A percentile compares a stretch with the other conserved stretches of the same genome.
Conservation (phyloP, 176 grass and related monocot species). For the Phragmites australis region DNA sequence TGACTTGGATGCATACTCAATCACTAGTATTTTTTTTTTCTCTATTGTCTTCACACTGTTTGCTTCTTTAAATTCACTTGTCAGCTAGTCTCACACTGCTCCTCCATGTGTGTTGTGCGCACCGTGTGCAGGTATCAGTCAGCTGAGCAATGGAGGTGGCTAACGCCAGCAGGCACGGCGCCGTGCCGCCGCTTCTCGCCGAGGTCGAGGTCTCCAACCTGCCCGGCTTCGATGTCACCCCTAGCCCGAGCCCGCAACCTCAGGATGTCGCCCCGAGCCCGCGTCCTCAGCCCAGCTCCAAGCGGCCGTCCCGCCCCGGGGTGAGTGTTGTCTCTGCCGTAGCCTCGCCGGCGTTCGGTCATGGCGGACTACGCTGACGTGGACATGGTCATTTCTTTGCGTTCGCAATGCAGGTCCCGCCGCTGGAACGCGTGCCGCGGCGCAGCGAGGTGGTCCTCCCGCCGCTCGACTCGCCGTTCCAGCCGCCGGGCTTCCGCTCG, state of each 20-base stretch:
- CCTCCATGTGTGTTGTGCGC: neutral
- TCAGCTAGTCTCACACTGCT: neutral
- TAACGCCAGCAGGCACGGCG: neutral
- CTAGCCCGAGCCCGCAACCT: neutral
- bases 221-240: constrained; percentile 31
- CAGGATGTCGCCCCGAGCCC: neutral
- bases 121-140: neutral
- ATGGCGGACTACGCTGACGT: neutral
- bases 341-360: neutral
- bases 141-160: constrained; percentile 14
- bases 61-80: neutral
- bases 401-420: constrained; percentile 20
- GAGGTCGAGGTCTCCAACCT: constrained; percentile 43
- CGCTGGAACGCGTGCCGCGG: constrained; percentile 9
- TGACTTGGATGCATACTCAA: neutral
- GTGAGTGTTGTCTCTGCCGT: neutral
- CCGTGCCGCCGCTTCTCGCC: constrained; percentile 44
- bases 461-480: constrained; percentile 45
- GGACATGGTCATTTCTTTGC: neutral
- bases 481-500: constrained; percentile 27
- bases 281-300: neutral
- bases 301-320: neutral
- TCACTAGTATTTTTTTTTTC: neutral
- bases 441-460: constrained; percentile 43
- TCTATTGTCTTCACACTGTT: neutral